A percentile compares a stretch with the other conserved stretches of the same genome.
Evolutionary conservation across 805 yeast species (phyloP).

Genomic region (Debaryomyces tyrocola): DNA sequence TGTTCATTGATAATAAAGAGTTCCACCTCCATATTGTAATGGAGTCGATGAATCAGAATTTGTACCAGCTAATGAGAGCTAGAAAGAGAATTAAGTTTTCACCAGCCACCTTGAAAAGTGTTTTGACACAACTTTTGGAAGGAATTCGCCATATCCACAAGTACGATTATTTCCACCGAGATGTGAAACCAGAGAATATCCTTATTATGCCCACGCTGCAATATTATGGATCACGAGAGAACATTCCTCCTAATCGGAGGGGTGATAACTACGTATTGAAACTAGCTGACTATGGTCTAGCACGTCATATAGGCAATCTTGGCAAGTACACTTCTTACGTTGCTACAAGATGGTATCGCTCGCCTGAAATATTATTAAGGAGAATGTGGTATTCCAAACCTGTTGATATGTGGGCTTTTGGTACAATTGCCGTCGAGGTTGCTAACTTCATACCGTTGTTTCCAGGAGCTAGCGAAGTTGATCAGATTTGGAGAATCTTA

Average conservation of each 20-base stretch:
- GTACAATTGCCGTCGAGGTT: slow-evolving; percentile 71
- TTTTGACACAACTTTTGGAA: slow-evolving; percentile 66
- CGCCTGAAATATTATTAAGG: slow-evolving; percentile 76
- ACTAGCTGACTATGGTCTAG: slow-evolving; percentile 79
- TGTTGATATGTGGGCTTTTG: slow-evolving; percentile 86
- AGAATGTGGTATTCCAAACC: slow-evolving; percentile 64
- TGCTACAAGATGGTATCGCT: slow-evolving; percentile 83
- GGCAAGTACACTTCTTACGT: slow-evolving; percentile 72
- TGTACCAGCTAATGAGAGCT: slow-evolving; percentile 72
- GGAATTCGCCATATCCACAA: slow-evolving; percentile 84
- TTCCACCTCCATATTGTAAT: slow-evolving; percentile 75
- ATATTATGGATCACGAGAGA: slow-evolving; percentile 46
- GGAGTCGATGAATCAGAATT: slow-evolving; percentile 84
- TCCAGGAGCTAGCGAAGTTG: slow-evolving; percentile 78
- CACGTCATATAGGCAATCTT: slow-evolving; percentile 55
- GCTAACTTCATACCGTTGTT: slow-evolving; percentile 76
- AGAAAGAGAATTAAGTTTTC: slow-evolving; percentile 57
- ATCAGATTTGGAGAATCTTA: slow-evolving; percentile 72
- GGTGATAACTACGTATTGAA: slow-evolving; percentile 60
- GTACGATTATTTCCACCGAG: slow-evolving; percentile 75
- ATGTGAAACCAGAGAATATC: slow-evolving; percentile 91
- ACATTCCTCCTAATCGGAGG: slow-evolving; percentile 41
- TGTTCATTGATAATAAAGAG: slow-evolving; percentile 66
- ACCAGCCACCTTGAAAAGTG: slow-evolving; percentile 58
- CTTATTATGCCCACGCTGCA: slow-evolving; percentile 60